Evolutionary conservation across 306 rosid genomes (phyloP).

Genomic region (Vigna unguiculata): DNA sequence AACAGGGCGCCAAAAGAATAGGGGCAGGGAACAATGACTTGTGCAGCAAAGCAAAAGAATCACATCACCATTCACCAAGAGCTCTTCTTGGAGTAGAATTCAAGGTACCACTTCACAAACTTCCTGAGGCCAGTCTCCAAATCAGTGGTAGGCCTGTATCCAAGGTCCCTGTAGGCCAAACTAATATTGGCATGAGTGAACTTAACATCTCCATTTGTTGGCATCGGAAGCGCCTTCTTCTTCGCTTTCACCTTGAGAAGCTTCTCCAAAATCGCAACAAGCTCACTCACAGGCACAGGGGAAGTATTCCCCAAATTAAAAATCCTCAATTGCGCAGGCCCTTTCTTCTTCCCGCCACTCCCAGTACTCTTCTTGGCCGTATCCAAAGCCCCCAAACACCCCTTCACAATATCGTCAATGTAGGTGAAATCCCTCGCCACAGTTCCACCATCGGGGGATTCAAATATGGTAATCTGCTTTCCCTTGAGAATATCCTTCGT

Average conservation of each 20-base stretch:
- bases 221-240: constrained; percentile 72
- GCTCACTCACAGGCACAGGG: constrained; percentile 79
- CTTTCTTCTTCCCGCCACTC: constrained; percentile 85
- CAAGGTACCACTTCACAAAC: constrained; percentile 81
- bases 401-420: constrained; percentile 84
- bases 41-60: constrained; percentile 42
- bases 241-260: constrained; percentile 81
- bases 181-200: constrained; percentile 88
- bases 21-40: constrained; percentile 28
- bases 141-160: constrained; percentile 74
- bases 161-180: constrained; percentile 70
- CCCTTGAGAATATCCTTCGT: constrained; percentile 80
- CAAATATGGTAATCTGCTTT: constrained; percentile 66
- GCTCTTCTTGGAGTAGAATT: constrained; percentile 63
- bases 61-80: constrained; percentile 55
- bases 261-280: constrained; percentile 82
- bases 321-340: constrained; percentile 79
- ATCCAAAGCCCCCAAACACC: constrained; percentile 82
- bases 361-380: constrained; percentile 88
- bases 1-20: constrained; percentile 24
- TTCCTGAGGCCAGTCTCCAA: constrained; percentile 82
- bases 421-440: constrained; percentile 90
- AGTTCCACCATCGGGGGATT: constrained; percentile 69
- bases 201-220: constrained; percentile 84
- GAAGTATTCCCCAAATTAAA: constrained; percentile 83